These are phyloP conservation scores for Glycine tomentella DNA, from an alignment of 306 rosid species.

Conservation along the genomic window DNA sequence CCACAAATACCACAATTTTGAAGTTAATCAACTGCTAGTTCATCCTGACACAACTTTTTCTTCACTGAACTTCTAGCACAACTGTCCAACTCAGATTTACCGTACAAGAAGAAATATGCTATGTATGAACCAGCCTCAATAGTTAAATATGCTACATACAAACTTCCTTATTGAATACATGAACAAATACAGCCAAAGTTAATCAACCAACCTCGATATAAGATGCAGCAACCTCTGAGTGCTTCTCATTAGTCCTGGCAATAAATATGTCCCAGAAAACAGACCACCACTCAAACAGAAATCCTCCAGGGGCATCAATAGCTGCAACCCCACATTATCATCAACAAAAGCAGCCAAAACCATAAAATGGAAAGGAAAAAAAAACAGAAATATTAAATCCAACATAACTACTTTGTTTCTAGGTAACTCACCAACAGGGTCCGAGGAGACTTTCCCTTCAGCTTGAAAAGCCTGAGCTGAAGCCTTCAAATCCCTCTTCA, in stretches of 20 bases:
- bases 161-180: neutral
- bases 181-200: neutral
- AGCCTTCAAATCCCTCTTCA: conserved; percentile 96
- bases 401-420: neutral
- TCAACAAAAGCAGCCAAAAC: conserved; percentile 29
- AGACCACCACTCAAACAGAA: conserved; percentile 99
- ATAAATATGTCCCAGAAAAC: conserved; percentile 99
- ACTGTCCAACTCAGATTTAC: neutral
- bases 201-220: conserved; percentile 84
- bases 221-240: conserved; percentile 97
- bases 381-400: conserved; percentile 40
- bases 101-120: neutral
- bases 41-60: neutral
- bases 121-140: neutral
- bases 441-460: conserved; percentile 97
- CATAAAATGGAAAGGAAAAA: conserved; percentile 15
- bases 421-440: conserved; percentile 90
- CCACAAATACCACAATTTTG: neutral
- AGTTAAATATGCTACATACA: neutral
- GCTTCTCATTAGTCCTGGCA: conserved; percentile 98
- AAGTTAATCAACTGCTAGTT: conserved; percentile 28
- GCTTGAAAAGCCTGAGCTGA: conserved; percentile 99
- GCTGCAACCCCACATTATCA: conserved; percentile 65
- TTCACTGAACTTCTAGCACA: conserved; percentile 4
- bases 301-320: conserved; percentile 98